Percentiles rank a stretch among this genome's conserved stretches.
phyloP scores from a whole-genome alignment of 73 alveolate species.

The Symbiodinium pilosum region DNA sequence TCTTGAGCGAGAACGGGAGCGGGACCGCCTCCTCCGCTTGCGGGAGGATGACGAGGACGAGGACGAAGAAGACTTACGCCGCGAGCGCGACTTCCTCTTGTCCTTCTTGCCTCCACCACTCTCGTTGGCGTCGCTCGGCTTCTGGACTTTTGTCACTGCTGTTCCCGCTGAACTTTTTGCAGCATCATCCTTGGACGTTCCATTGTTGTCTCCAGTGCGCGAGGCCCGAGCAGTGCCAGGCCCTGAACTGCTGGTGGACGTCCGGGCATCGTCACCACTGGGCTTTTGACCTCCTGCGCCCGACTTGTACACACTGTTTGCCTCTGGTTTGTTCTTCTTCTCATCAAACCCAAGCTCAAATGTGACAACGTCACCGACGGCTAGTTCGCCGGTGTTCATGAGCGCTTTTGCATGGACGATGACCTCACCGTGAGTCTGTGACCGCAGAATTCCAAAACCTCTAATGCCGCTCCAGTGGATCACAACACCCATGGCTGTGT shows the following conservation, averaged over 20 bases:
- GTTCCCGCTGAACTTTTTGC: neutral
- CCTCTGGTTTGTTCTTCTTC: conserved; percentile 80
- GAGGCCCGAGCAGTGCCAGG: neutral
- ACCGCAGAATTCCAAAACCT: conserved; percentile 91
- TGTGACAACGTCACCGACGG: conserved; percentile 87
- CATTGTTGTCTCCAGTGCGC: neutral
- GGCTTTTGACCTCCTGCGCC: conserved; percentile 10
- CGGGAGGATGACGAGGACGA: conserved; percentile 25
- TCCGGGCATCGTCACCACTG: neutral
- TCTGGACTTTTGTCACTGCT: neutral
- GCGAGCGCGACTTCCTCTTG: conserved; percentile 69
- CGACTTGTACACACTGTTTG: conserved; percentile 40
- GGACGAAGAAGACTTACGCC: conserved; percentile 50
- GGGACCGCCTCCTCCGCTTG: conserved; percentile 30
- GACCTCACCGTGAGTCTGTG: conserved; percentile 91
- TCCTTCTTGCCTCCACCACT: conserved; percentile 20
- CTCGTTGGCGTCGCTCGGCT: conserved; percentile 2
- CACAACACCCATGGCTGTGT: conserved; percentile 53
- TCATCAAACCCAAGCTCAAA: conserved; percentile 81
- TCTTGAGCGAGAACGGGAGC: conserved; percentile 16
- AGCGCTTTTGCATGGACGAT: conserved; percentile 24
- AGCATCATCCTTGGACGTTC: neutral
- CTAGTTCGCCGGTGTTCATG: conserved; percentile 43
- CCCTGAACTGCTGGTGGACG: conserved; percentile 47
- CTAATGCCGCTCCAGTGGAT: conserved; percentile 84